Evolutionary conservation across 2,329 filamentous ascomycete species (phyloP).

Genomic region (Colletotrichum scovillei): DNA sequence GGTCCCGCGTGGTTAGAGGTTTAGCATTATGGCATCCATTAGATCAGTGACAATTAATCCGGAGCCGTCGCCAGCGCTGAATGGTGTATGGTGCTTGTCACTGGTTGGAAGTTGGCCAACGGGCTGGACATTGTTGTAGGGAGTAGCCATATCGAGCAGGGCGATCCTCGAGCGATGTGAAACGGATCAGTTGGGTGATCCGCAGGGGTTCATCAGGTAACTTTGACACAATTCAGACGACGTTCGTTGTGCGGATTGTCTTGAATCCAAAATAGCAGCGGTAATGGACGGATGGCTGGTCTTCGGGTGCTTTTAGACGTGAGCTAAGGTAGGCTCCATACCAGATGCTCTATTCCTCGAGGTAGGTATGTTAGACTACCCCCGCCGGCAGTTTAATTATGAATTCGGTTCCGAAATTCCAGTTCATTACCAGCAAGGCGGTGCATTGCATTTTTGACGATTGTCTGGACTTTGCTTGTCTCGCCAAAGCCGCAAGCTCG

Average conservation of each 20-base stretch:
- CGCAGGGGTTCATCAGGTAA: not conserved
- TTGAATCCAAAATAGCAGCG: constrained; percentile 15
- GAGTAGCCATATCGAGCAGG: not conserved
- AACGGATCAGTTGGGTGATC: constrained; percentile 8
- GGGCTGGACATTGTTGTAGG: not conserved
- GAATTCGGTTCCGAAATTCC: constrained; percentile 6
- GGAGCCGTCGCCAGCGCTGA: not conserved
- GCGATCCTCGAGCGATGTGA: constrained; percentile 9
- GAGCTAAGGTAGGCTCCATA: not conserved
- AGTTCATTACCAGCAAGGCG: not conserved
- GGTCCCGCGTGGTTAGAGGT: constrained; percentile 6
- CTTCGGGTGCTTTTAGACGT: not conserved
- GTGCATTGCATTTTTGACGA: constrained; percentile 19
- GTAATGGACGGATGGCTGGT: not conserved
- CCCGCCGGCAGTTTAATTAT: constrained; percentile 2
- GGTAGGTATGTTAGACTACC: not conserved
- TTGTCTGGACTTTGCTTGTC: constrained; percentile 13
- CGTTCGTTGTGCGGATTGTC: not conserved
- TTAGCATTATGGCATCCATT: not conserved
- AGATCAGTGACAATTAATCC: not conserved
- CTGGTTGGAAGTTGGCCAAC: not conserved
- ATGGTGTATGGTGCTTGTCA: not conserved
- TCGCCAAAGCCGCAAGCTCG: not conserved
- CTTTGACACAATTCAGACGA: constrained; percentile 12
- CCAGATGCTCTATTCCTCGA: not conserved